Base-by-base conservation (phyloP, 345 rosid species). In the Acer saccharum region DNA sequence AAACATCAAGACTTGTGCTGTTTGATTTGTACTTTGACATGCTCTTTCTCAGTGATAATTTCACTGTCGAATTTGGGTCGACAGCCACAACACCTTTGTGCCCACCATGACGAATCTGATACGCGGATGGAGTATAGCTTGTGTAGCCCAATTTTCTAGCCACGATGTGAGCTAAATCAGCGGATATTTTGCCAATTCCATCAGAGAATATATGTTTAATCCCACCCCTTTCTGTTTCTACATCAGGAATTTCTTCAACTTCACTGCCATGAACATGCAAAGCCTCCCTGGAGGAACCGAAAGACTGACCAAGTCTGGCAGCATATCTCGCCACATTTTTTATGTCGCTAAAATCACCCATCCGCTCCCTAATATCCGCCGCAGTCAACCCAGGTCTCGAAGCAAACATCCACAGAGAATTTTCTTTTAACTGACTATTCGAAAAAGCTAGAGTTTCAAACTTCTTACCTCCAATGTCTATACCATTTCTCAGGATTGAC, bases 381-480 rank as follows among this genome's bases (percentile, higher is more conserved):
- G 87, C 90, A 75, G 84, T 80, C 23, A 65, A 78, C 35, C 87
- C 88, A 69, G 70, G 16, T 1, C 43, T 79, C 0, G 88, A 82
- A 66, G 88, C 87, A 68, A 88, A 85, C 88, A 85, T 88, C 90
- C 90, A 88, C 52, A 87, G 76, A 74, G 90, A 85, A 81, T 82
- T 85, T 52, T 87, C 88, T 21, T 80, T 74, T 25, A 25, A 25
- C 27, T 87, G 90, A 75, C 90, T 87, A n/a, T 87, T 76, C 29
- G 88, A 87, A 69, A 82, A 87, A 10, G 90, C 90, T 52, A 87
- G 87, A 73, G 86, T 85, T 70, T 85, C 84, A 79, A 87, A 87
- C 71, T 67, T 25, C 27, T 25, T 25, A 25, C 27, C 27, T 25
- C 27, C 27, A 25, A 25, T 25, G 27, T 25, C 27, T 25, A 25